Evolutionary conservation across 352 stramenopile genomes (phyloP).

Genomic region (Proteromonas lacertae): DNA sequence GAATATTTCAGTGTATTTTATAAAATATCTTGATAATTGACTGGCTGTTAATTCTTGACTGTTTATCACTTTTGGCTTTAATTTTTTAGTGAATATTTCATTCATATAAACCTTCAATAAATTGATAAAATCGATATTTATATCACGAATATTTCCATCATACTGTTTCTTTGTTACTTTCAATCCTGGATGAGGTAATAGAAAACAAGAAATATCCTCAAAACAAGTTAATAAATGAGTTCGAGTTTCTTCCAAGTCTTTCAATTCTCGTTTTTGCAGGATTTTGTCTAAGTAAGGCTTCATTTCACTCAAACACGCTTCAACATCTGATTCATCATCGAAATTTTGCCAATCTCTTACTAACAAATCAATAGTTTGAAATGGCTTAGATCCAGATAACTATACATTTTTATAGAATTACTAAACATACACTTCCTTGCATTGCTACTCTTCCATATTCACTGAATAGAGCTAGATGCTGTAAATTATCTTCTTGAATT

Average conservation of each 20-base stretch:
- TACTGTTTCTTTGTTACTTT: slow-evolving; percentile 81
- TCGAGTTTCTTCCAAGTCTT: slow-evolving; percentile 29
- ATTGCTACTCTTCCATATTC: slow-evolving; percentile 69
- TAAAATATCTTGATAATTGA: no score
- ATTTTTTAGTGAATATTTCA: slow-evolving; percentile 49
- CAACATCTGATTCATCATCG: slow-evolving; percentile 45
- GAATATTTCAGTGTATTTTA: no score
- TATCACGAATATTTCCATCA: slow-evolving; percentile 56
- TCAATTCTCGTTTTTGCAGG: slow-evolving; percentile 49
- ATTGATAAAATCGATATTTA: slow-evolving; percentile 61
- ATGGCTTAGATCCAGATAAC: not conserved
- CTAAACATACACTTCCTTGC: no score
- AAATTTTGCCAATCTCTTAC: slow-evolving; percentile 94
- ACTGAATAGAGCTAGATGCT: slow-evolving; percentile 92
- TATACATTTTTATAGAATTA: not conserved
- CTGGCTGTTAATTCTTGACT: slow-evolving; percentile 50
- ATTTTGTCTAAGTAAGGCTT: slow-evolving; percentile 59
- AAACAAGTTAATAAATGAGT: slow-evolving; percentile 35
- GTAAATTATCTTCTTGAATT: slow-evolving; percentile 94
- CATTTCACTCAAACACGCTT: slow-evolving; percentile 49
- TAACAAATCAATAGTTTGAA: slow-evolving; percentile 41
- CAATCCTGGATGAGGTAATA: slow-evolving; percentile 65
- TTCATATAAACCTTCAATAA: slow-evolving; percentile 71
- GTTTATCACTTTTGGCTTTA: slow-evolving; percentile 70
- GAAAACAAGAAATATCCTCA: slow-evolving; percentile 61